phyloP scores from a whole-genome alignment of 306 rosid species.

The Trifolium repens region DNA sequence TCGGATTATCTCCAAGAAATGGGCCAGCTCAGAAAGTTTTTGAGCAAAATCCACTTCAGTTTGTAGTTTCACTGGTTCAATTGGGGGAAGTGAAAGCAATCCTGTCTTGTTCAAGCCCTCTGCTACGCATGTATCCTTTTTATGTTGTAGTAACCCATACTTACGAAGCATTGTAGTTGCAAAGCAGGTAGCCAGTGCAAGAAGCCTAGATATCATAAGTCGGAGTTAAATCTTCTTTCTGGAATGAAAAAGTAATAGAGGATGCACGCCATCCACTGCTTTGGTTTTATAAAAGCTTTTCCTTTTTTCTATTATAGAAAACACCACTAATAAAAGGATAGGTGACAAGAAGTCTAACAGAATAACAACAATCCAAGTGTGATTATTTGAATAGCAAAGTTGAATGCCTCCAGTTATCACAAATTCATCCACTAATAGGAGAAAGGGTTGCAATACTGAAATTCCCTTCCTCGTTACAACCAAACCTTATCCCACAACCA shows the following conservation, averaged over 20 bases:
- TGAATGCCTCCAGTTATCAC: neutral
- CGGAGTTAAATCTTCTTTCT: conserved; percentile 1
- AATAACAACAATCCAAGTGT: conserved; percentile 26
- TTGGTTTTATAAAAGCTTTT: conserved; percentile 6
- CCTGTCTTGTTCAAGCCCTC: conserved; percentile 43
- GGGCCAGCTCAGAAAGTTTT: conserved; percentile 87
- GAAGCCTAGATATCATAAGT: conserved; percentile 69
- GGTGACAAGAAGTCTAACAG: conserved; percentile 34
- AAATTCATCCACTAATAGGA: conserved; percentile 26
- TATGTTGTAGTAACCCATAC: conserved; percentile 71
- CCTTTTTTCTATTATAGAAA: conserved; percentile 25
- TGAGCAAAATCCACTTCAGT: conserved; percentile 58
- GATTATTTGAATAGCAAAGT: conserved; percentile 23
- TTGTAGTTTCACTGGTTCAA: conserved; percentile 51
- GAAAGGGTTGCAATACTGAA: conserved; percentile 6
- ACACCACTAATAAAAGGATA: conserved; percentile 11
- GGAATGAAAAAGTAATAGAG: conserved; percentile 3
- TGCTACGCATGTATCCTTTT: conserved; percentile 49
- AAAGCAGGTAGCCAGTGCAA: conserved; percentile 76
- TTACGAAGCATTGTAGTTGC: conserved; percentile 85
- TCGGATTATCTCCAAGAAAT: conserved; percentile 87
- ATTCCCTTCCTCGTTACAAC: conserved; percentile 1
- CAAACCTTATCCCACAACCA: neutral
- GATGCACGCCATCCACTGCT: conserved; percentile 15
- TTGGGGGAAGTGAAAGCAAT: conserved; percentile 67